Percentiles rank a stretch among this genome's conserved stretches.
phyloP scores from a whole-genome alignment of 1,284 basidiomycete species.

The Ganoderma meredithae region DNA sequence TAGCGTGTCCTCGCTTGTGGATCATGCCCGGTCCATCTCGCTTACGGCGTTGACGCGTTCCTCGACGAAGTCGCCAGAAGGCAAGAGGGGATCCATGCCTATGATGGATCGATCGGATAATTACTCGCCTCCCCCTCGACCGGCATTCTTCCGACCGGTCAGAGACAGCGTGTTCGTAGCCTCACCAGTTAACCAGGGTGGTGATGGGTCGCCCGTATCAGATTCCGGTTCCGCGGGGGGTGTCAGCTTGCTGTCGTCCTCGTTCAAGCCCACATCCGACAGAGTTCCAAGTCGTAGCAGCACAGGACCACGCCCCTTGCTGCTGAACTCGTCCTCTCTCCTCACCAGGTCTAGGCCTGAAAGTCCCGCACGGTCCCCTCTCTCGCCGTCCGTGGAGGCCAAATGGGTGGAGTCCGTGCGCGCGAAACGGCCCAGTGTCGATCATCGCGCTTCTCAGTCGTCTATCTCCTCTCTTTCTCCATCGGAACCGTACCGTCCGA shows the following conservation, averaged over 20 bases:
- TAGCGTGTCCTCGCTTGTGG: slow-evolving; percentile 23
- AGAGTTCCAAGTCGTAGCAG: slow-evolving; percentile 32
- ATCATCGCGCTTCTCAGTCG: slow-evolving; percentile 63
- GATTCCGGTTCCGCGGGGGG: slow-evolving; percentile 43
- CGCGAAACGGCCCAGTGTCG: slow-evolving; percentile 44
- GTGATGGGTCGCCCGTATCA: slow-evolving; percentile 46
- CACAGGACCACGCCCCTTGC: slow-evolving; percentile 59
- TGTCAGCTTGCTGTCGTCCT: slow-evolving; percentile 47
- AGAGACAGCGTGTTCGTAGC: slow-evolving; percentile 60
- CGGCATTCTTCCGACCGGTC: slow-evolving; percentile 62
- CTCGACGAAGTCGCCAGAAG: slow-evolving; percentile 27
- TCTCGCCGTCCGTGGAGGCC: slow-evolving; percentile 41
- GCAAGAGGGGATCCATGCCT: slow-evolving; percentile 53
- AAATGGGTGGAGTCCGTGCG: slow-evolving; percentile 62
- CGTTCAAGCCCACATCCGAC: slow-evolving; percentile 30
- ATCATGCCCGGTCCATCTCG: slow-evolving; percentile 32
- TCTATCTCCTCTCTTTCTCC: slow-evolving; percentile 69
- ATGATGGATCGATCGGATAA: slow-evolving; percentile 46
- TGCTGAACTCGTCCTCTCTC: slow-evolving; percentile 56
- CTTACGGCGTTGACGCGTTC: slow-evolving; percentile 24
- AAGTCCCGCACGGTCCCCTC: slow-evolving; percentile 47
- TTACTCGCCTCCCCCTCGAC: slow-evolving; percentile 64
- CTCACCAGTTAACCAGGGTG: slow-evolving; percentile 48
- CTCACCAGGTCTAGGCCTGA: slow-evolving; percentile 42
- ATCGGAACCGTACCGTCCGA: slow-evolving; percentile 44